Evolutionary conservation across 202 grass and related monocot genomes (phyloP), one percentile per base, ranked within the genome.

Genomic region (Schoenoplectus tabernaemontani): DNA sequence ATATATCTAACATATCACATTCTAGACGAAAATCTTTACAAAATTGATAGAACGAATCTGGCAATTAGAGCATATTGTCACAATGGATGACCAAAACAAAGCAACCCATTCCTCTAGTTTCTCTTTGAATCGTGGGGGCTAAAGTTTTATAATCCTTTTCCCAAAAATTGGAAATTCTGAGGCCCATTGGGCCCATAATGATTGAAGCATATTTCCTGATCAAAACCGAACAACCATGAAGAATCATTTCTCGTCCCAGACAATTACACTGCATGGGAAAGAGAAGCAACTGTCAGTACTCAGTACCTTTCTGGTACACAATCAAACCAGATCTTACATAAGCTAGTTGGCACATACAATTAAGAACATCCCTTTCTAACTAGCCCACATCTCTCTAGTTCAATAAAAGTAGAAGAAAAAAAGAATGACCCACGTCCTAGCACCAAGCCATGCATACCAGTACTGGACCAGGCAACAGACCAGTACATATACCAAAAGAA

Each of bases 151-250:
- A 64, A 16, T 13, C 1, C 28, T 37, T 37, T 36, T 1, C 13
- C 60, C 26, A 57, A 57, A 57, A 20, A 5, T 17, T 28, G 7
- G 11, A 17, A 36, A 6, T 7, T 6, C 3, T 17, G 41, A 67
- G 36, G 64, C 17, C 64, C 36, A 42, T 9, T 66, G 7, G 36
- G 17, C 16, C 64, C 64, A 67, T 67, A 41, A 20, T 9, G 36
- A 39, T 22, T 20, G 42, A 42, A 67, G 37, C 12, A 67, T 41
- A 5, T 19, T 23, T 66, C 32, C 63, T 66, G 63, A 41, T 66
- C 34, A 66, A 39, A 66, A 41, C 63, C 63, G 39, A 39, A 66
- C 63, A 66, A 66, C n/a, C n/a, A n/a, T n/a, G n/a, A n/a, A n/a
- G n/a, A n/a, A n/a, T 66, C 2, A 66, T 39, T 66, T 66, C 12